Evolutionary conservation across 495 filamentous ascomycete species (phyloP).

Genomic region (Xylaria nigripes): DNA sequence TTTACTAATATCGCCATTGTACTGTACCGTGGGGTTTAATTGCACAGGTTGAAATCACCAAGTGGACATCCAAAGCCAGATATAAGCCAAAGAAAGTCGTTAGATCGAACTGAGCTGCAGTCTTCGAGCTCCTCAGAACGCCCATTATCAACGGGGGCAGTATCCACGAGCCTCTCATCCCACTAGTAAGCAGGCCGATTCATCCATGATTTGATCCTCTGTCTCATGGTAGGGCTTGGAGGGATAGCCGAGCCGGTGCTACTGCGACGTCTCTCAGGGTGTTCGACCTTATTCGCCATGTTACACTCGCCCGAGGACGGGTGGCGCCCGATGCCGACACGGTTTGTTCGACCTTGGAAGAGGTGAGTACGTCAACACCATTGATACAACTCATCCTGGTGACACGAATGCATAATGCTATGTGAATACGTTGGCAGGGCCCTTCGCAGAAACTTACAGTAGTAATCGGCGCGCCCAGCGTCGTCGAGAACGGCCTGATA

Average conservation of each 20-base stretch:
- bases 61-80: too few relatives aligned
- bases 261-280: slow-evolving; percentile 21
- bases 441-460: slow-evolving; percentile 14
- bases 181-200: slow-evolving; percentile 23
- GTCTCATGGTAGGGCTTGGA: slow-evolving; percentile 12
- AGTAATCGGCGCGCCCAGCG: slow-evolving; percentile 24
- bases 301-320: slow-evolving; percentile 23
- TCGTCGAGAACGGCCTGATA: slow-evolving; percentile 26
- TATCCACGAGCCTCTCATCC: background rate
- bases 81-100: background rate
- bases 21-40: too few relatives aligned
- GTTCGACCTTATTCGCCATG: slow-evolving; percentile 18
- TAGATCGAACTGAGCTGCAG: background rate
- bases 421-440: background rate
- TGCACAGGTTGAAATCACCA: too few relatives aligned
- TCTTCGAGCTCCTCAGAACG: background rate
- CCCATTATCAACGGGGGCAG: background rate
- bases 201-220: slow-evolving; percentile 19
- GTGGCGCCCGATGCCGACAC: slow-evolving; percentile 18
- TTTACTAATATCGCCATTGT: too few relatives aligned
- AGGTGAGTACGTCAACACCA: background rate
- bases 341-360: slow-evolving; percentile 23
- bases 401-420: background rate
- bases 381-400: background rate
- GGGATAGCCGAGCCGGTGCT: slow-evolving; percentile 11